These are phyloP conservation scores for Phytophthora pini DNA, from an alignment of 352 stramenopile species.

Conservation along the genomic window DNA sequence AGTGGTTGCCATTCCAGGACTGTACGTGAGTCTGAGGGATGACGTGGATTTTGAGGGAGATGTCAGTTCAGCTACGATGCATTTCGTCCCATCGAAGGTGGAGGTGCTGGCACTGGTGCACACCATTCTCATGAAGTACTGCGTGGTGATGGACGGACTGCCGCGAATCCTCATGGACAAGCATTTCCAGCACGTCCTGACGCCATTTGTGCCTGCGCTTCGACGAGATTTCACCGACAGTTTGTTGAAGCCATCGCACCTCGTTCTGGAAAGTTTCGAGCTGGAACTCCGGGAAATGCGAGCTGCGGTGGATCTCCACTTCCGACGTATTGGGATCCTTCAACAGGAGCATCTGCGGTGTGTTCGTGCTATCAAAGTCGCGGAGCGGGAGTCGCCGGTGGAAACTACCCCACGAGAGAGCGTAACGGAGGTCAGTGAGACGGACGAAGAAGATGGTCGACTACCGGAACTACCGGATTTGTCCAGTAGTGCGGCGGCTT, in stretches of 20 bases:
- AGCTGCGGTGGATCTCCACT: slow-evolving; percentile 38
- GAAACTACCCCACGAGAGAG: slow-evolving; percentile 4
- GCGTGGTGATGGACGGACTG: slow-evolving; percentile 47
- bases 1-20: slow-evolving; percentile 10
- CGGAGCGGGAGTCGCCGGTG: slow-evolving; percentile 21
- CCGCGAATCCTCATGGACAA: slow-evolving; percentile 41
- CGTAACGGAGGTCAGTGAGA: background rate
- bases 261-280: slow-evolving; percentile 32
- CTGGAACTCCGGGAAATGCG: slow-evolving; percentile 32
- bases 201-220: slow-evolving; percentile 44
- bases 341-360: slow-evolving; percentile 45
- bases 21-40: slow-evolving; percentile 35
- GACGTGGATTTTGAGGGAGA: slow-evolving; percentile 32
- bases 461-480: slow-evolving; percentile 28
- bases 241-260: slow-evolving; percentile 37
- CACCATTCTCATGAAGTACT: slow-evolving; percentile 48
- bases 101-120: slow-evolving; percentile 56
- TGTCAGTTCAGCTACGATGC: slow-evolving; percentile 29
- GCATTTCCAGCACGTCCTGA: slow-evolving; percentile 42
- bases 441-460: slow-evolving; percentile 17
- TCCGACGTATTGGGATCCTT: slow-evolving; percentile 37
- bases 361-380: slow-evolving; percentile 39
- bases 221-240: slow-evolving; percentile 26
- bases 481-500: slow-evolving; percentile 36
- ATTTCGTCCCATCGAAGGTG: slow-evolving; percentile 36